Percentiles rank a stretch among this genome's conserved stretches.
Conservation (phyloP, 805 yeast species). For the Lipomyces yamadae region DNA sequence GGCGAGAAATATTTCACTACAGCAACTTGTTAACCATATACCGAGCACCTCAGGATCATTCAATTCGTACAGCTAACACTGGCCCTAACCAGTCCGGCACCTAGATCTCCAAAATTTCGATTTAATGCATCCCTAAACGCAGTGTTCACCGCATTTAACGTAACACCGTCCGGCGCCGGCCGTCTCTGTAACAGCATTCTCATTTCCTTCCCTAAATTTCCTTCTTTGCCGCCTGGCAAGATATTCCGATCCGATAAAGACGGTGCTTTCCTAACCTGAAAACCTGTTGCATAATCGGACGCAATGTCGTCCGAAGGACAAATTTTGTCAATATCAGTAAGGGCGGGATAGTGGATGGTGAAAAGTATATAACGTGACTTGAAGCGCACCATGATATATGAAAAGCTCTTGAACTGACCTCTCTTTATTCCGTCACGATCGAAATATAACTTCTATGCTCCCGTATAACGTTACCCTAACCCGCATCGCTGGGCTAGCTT, state of each 20-base stretch:
- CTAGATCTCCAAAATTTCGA: slow-evolving; percentile 77
- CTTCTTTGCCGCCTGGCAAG: slow-evolving; percentile 23
- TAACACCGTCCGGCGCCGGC: slow-evolving; percentile 47
- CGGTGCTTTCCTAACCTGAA: not conserved
- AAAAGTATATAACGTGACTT: slow-evolving; percentile 84
- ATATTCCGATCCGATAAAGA: slow-evolving; percentile 9
- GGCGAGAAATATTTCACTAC: slow-evolving; percentile 78
- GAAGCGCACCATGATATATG: slow-evolving; percentile 75
- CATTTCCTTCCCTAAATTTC: slow-evolving; percentile 40
- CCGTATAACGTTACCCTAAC: no score
- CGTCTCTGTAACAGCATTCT: slow-evolving; percentile 29
- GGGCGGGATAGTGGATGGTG: slow-evolving; percentile 69
- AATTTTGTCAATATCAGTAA: not conserved
- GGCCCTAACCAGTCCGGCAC: slow-evolving; percentile 65
- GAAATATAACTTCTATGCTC: no score
- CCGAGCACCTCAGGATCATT: not conserved
- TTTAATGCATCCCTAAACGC: slow-evolving; percentile 62
- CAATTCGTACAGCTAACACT: slow-evolving; percentile 51
- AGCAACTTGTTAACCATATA: not conserved
- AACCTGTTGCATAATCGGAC: not conserved
- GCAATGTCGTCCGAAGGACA: not conserved
- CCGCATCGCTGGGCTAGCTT: no score
- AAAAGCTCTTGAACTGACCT: not conserved
- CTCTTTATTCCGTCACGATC: not conserved
- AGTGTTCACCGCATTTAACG: slow-evolving; percentile 55